Evolutionary conservation across 2,329 filamentous ascomycete genomes (phyloP).

Genomic region (Aciculosporium take): DNA sequence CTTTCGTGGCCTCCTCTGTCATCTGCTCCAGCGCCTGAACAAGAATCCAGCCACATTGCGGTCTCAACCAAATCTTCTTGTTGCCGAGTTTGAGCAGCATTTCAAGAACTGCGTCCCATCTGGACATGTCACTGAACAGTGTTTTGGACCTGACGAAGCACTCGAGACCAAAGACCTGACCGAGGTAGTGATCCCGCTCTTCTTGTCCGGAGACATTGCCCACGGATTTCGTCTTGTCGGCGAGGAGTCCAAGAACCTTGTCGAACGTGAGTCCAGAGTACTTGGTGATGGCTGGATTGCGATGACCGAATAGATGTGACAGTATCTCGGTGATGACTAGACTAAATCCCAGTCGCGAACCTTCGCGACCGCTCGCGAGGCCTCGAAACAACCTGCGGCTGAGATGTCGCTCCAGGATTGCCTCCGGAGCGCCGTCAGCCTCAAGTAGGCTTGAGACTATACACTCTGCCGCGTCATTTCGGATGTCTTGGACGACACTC

Average conservation of each 20-base stretch:
- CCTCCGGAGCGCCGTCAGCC: conserved; percentile 34
- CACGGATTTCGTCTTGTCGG: conserved; percentile 39
- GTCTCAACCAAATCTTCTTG: conserved; percentile 77
- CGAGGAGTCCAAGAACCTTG: conserved; percentile 35
- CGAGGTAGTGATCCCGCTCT: conserved; percentile 72
- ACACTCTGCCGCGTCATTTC: conserved; percentile 43
- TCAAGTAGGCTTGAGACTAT: conserved; percentile 42
- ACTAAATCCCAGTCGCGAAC: conserved; percentile 77
- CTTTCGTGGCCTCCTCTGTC: conserved; percentile 41
- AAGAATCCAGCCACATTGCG: conserved; percentile 75
- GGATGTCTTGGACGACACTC: conserved; percentile 41
- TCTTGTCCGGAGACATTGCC: conserved; percentile 53
- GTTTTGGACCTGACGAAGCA: conserved; percentile 70
- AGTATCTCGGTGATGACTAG: conserved; percentile 75
- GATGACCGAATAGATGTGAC: conserved; percentile 49
- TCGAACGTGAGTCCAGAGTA: conserved; percentile 43
- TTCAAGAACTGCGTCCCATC: conserved; percentile 56
- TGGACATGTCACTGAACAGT: conserved; percentile 45
- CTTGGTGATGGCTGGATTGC: conserved; percentile 28
- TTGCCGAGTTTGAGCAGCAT: conserved; percentile 59
- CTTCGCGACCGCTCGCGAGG: conserved; percentile 79
- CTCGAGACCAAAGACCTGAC: conserved; percentile 75
- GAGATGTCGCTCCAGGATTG: conserved; percentile 42
- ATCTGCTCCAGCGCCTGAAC: conserved; percentile 56
- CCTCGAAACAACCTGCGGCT: conserved; percentile 67